Evolutionary conservation across 108 stramenopile species (phyloP).

Genomic region (Nitzschia palea): DNA sequence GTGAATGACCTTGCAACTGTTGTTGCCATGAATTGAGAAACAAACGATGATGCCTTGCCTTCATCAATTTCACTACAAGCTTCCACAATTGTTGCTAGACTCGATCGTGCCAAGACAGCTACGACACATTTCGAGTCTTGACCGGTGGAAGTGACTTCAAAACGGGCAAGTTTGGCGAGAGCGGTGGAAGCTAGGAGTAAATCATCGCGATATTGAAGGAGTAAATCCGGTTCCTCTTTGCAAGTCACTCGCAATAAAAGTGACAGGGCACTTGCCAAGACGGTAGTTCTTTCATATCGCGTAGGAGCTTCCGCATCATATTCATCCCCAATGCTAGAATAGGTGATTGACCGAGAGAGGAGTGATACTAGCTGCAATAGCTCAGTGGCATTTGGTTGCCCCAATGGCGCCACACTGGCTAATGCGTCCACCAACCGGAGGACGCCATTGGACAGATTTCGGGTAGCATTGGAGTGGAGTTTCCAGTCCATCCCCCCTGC

Average conservation of each 20-base stretch:
- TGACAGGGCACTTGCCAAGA: slow-evolving; percentile 46
- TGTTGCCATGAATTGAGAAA: slow-evolving; percentile 16
- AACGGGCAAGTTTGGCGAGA: slow-evolving; percentile 14
- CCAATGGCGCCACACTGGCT: neutral
- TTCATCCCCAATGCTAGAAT: slow-evolving; percentile 24
- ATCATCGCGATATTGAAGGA: slow-evolving; percentile 15
- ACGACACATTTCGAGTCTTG: slow-evolving; percentile 25
- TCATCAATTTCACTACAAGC: slow-evolving; percentile 32
- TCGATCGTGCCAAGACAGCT: slow-evolving; percentile 40
- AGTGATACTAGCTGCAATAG: slow-evolving; percentile 15
- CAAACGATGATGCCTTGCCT: slow-evolving; percentile 9
- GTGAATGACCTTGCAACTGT: slow-evolving; percentile 25
- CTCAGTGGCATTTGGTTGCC: slow-evolving; percentile 3
- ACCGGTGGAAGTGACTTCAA: slow-evolving; percentile 9
- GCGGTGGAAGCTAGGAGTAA: slow-evolving; percentile 22
- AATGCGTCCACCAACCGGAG: slow-evolving; percentile 26
- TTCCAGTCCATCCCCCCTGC: slow-evolving; percentile 25
- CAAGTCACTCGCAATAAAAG: slow-evolving; percentile 14
- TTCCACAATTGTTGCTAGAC: slow-evolving; percentile 31
- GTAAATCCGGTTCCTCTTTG: slow-evolving; percentile 16
- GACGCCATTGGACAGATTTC: slow-evolving; percentile 22
- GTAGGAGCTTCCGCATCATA: slow-evolving; percentile 19
- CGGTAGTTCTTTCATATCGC: slow-evolving; percentile 25
- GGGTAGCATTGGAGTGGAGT: slow-evolving; percentile 26
- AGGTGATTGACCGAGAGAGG: slow-evolving; percentile 12